A percentile compares a stretch with the other conserved stretches of the same genome.
phyloP scores from a whole-genome alignment of 139 green algal genomes.

The Chlamydomonas applanata region DNA sequence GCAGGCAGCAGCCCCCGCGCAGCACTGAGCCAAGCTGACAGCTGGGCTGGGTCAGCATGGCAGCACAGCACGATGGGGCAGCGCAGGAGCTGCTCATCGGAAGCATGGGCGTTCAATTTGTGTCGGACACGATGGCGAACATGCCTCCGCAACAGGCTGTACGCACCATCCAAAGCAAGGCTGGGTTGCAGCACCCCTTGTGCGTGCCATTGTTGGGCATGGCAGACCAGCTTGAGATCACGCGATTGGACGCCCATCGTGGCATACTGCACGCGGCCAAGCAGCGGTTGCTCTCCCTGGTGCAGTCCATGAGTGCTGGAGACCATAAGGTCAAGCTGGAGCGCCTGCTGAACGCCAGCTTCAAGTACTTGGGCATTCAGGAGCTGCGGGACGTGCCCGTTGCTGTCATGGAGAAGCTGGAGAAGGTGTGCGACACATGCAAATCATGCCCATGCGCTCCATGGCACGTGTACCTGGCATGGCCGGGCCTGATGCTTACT shows the following conservation, averaged over 20 bases:
- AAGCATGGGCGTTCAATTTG: conserved; percentile 21
- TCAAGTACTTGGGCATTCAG: conserved; percentile 60
- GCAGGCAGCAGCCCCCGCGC: conserved; percentile 11
- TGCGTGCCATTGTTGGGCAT: conserved; percentile 71
- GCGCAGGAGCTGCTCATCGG: conserved; percentile 10
- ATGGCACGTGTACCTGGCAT: not conserved
- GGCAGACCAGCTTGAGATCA: conserved; percentile 68
- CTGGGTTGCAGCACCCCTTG: conserved; percentile 48
- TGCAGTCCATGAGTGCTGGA: conserved; percentile 18
- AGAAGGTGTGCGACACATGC: conserved; percentile 11
- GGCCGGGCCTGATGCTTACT: not conserved
- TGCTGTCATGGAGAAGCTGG: conserved; percentile 48
- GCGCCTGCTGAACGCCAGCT: conserved; percentile 49
- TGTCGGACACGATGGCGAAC: conserved; percentile 19
- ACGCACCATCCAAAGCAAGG: conserved; percentile 44
- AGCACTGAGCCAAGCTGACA: not conserved
- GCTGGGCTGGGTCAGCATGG: not conserved
- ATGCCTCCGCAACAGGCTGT: not conserved
- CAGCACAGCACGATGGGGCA: not conserved
- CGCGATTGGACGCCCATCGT: conserved; percentile 53
- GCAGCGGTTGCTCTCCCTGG: conserved; percentile 47
- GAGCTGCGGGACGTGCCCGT: conserved; percentile 31
- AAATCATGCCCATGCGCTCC: not conserved
- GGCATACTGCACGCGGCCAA: conserved; percentile 56
- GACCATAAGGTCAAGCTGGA: conserved; percentile 45